These are phyloP conservation scores for Aristolochia californica DNA, from an alignment of 164 flowering plant species.

Conservation along the genomic window DNA sequence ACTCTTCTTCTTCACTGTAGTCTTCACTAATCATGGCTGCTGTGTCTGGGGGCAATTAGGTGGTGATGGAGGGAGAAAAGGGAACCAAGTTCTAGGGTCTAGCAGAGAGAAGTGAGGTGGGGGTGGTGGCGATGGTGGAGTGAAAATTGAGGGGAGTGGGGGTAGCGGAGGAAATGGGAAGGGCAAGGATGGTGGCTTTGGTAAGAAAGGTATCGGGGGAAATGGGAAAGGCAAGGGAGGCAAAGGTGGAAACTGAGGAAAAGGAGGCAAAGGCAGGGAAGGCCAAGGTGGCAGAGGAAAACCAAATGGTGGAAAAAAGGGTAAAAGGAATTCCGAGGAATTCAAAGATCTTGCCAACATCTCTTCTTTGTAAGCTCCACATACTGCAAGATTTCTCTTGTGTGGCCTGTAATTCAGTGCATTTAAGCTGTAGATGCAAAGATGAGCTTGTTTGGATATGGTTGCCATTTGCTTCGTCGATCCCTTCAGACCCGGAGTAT, in stretches of 20 bases:
- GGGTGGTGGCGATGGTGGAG: slow-evolving; percentile 6
- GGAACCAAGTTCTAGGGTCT: slow-evolving; percentile 9
- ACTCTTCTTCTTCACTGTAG: not conserved
- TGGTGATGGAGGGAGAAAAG: slow-evolving; percentile 10
- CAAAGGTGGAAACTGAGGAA: slow-evolving; percentile 16
- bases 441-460: slow-evolving; percentile 42
- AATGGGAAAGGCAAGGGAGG: slow-evolving; percentile 11
- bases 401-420: slow-evolving; percentile 42
- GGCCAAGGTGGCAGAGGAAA: slow-evolving; percentile 24
- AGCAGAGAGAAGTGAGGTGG: slow-evolving; percentile 1
- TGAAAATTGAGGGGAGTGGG: not conserved
- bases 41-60: slow-evolving; percentile 6
- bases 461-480: slow-evolving; percentile 31
- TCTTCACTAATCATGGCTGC: slow-evolving; percentile 1
- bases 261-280: not conserved
- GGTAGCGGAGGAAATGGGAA: slow-evolving; percentile 4
- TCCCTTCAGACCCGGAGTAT: slow-evolving; percentile 28
- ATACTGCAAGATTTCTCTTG: slow-evolving; percentile 25
- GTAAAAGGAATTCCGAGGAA: slow-evolving; percentile 31
- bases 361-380: slow-evolving; percentile 24
- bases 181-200: slow-evolving; percentile 1
- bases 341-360: slow-evolving; percentile 13
- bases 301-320: slow-evolving; percentile 27
- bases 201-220: not conserved
- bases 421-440: slow-evolving; percentile 38